Conservation (phyloP, 495 filamentous ascomycete species). For the Penicillium steckii region DNA sequence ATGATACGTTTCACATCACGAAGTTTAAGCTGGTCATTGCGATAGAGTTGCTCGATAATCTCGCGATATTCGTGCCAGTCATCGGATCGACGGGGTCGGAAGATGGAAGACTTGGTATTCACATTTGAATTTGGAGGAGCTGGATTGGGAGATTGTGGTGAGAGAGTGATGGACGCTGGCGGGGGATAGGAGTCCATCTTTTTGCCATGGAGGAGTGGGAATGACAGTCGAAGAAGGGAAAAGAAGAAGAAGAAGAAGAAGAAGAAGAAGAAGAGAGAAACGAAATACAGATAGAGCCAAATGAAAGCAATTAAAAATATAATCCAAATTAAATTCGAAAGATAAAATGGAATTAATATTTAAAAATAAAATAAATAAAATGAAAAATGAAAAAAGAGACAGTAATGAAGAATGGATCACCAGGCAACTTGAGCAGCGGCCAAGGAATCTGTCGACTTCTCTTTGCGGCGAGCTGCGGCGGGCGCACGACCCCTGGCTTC, state of each 20-base stretch:
- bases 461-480: constrained; percentile 43
- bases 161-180: constrained; percentile 13
- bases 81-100: constrained; percentile 42
- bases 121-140: constrained; percentile 5
- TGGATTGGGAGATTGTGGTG: constrained; percentile 21
- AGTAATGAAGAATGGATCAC: constrained; percentile 10
- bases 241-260: constrained; percentile 1
- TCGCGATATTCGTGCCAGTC: constrained; percentile 44
- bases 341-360: constrained; percentile 3
- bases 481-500: constrained; percentile 37
- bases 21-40: constrained; percentile 42
- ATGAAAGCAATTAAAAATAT: constrained; percentile 3
- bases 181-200: constrained; percentile 19
- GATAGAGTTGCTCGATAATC: constrained; percentile 42
- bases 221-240: neutral
- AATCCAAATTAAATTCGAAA: no score
- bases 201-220: constrained; percentile 4
- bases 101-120: constrained; percentile 13
- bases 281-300: constrained; percentile 5
- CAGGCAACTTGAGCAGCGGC: constrained; percentile 23
- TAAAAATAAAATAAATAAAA: constrained; percentile 17
- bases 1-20: constrained; percentile 44
- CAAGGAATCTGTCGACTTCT: constrained; percentile 34
- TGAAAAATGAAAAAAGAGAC: neutral
- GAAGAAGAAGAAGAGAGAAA: constrained; percentile 8